Evolutionary conservation across 2,329 filamentous ascomycete species (phyloP).

Genomic region (Fusarium sp.): DNA sequence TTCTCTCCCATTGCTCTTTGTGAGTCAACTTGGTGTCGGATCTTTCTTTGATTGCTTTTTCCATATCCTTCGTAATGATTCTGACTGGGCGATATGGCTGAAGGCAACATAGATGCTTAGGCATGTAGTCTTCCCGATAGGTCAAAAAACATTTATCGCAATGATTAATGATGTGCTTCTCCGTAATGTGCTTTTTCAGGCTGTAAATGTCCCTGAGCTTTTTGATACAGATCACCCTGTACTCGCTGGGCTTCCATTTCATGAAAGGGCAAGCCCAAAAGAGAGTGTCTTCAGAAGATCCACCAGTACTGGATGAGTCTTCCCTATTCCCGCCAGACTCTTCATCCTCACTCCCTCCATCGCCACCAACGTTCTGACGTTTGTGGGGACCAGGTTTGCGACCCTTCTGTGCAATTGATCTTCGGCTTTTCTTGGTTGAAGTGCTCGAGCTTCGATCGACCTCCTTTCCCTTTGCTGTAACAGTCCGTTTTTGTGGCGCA

Average conservation of each 20-base stretch:
- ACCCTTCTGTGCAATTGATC: neutral
- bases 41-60: neutral
- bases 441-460: too few relatives aligned
- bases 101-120: neutral
- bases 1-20: neutral
- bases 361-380: neutral
- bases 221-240: neutral
- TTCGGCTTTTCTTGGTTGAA: neutral
- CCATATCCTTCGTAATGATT: neutral
- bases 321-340: neutral
- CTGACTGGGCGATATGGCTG: neutral
- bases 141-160: neutral
- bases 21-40: neutral
- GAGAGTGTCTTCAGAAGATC: accelerated
- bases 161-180: neutral
- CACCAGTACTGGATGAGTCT: accelerated
- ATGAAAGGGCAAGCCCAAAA: conserved; percentile 14
- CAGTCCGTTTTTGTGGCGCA: neutral
- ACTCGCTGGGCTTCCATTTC: neutral
- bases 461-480: neutral
- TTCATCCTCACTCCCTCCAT: conserved; percentile 6
- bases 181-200: neutral
- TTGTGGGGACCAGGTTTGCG: accelerated
- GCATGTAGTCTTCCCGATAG: neutral
- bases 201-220: neutral